Evolutionary conservation across 2,329 filamentous ascomycete genomes (phyloP).

Genomic region (Gnomoniopsis smithogilvyi): DNA sequence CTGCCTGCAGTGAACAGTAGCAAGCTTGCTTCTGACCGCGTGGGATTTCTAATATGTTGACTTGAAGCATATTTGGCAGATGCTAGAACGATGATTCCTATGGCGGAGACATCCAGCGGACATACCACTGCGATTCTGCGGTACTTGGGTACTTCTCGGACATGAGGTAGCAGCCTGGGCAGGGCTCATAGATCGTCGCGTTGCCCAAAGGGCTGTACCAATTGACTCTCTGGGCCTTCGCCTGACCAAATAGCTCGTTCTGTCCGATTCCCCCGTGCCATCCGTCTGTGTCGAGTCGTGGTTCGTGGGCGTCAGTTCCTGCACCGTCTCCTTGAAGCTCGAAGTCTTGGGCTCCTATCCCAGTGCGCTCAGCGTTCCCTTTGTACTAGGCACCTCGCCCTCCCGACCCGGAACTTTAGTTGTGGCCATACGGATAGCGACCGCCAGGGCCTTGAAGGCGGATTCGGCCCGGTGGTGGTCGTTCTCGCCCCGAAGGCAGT

Average conservation of each 20-base stretch:
- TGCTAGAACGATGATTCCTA: neutral
- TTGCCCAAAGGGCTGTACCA: neutral
- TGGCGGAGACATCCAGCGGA: neutral
- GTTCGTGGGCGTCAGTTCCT: neutral
- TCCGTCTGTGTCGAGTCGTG: neutral
- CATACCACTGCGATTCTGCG: neutral
- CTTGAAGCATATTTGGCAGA: neutral
- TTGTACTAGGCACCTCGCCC: constrained; percentile 93
- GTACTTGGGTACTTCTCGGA: neutral
- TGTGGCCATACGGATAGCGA: constrained; percentile 78
- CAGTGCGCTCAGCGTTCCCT: constrained; percentile 73
- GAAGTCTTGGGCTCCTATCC: constrained; percentile 27
- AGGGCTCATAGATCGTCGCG: neutral
- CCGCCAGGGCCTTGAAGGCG: constrained; percentile 92
- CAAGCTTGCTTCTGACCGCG: neutral
- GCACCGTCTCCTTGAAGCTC: neutral
- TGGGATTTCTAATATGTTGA: neutral
- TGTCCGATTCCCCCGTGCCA: neutral
- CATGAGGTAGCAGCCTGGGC: neutral
- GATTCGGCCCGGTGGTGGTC: constrained; percentile 96
- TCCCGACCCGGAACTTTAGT: constrained; percentile 73
- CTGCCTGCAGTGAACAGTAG: neutral
- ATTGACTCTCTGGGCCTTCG: neutral
- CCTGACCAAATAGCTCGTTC: neutral
- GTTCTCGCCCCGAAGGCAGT: constrained; percentile 85